A percentile compares a stretch with the other conserved stretches of the same genome.
Conservation (phyloP, 495 filamentous ascomycete genomes). For the Penicillium bialowiezense region DNA sequence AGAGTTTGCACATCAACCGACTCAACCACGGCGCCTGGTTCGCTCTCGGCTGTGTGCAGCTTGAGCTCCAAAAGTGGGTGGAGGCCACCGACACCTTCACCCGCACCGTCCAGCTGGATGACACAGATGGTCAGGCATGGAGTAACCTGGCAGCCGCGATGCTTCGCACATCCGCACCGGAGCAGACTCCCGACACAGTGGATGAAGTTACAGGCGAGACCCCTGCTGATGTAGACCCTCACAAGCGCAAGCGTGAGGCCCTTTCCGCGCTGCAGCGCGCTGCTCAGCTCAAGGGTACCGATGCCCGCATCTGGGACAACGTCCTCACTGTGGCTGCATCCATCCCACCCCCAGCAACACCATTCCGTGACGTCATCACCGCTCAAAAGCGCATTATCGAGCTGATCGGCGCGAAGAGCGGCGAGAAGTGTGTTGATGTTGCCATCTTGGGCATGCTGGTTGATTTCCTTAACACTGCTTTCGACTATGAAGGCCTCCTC, state of each 20-base stretch:
- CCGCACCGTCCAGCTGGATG: constrained; percentile 74
- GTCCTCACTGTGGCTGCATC: constrained; percentile 80
- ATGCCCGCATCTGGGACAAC: constrained; percentile 94
- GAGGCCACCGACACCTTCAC: constrained; percentile 86
- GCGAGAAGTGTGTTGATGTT: constrained; percentile 75
- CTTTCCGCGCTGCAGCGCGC: constrained; percentile 82
- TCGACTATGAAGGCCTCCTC: constrained; percentile 38
- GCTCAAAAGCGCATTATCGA: constrained; percentile 72
- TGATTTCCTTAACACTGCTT: constrained; percentile 60
- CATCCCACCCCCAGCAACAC: constrained; percentile 65
- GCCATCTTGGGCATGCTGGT: constrained; percentile 70
- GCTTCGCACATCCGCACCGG: constrained; percentile 45
- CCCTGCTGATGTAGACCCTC: constrained; percentile 43
- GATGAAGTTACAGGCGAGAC: constrained; percentile 19
- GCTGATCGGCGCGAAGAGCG: constrained; percentile 61
- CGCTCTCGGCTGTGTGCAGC: constrained; percentile 79
- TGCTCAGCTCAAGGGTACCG: constrained; percentile 72
- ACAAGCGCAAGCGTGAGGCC: constrained; percentile 67
- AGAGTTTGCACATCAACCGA: constrained; percentile 73
- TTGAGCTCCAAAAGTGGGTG: constrained; percentile 71
- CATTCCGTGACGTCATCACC: constrained; percentile 69
- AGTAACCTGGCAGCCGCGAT: constrained; percentile 89
- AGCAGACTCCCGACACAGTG: constrained; percentile 29
- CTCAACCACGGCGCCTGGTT: constrained; percentile 84
- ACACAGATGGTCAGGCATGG: constrained; percentile 88